Conservation (phyloP, 1,284 basidiomycete genomes). For the Ustilago nuda region DNA sequence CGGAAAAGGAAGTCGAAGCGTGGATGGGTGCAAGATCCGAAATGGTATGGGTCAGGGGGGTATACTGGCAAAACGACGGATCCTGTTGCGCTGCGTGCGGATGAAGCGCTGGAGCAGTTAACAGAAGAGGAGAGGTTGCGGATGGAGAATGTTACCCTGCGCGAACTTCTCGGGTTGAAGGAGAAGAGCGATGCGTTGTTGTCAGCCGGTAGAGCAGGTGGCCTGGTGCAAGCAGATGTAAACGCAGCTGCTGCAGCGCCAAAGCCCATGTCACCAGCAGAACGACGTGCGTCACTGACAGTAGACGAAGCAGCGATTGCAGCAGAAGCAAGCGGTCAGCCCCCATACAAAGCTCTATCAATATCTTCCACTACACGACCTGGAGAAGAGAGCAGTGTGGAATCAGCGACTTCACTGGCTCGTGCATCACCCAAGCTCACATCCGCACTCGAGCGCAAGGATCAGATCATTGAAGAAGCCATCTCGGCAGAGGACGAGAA, state of each 20-base stretch:
- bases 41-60: constrained; percentile 63
- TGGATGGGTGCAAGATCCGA: constrained; percentile 51
- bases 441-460: constrained; percentile 30
- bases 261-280: constrained; percentile 30
- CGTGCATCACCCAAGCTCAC: constrained; percentile 34
- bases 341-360: constrained; percentile 32
- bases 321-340: constrained; percentile 49
- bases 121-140: constrained; percentile 64
- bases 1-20: constrained; percentile 23
- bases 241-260: neutral
- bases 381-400: constrained; percentile 17
- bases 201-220: constrained; percentile 5
- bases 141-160: constrained; percentile 63
- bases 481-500: constrained; percentile 42
- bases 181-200: constrained; percentile 46
- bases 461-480: constrained; percentile 55
- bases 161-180: constrained; percentile 58
- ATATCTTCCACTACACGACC: constrained; percentile 43
- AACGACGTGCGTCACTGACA: constrained; percentile 39
- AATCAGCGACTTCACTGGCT: constrained; percentile 14
- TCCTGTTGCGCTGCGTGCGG: constrained; percentile 46
- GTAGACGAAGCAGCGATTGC: constrained; percentile 50
- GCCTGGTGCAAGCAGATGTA: neutral
- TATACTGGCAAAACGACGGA: constrained; percentile 59
- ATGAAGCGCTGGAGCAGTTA: constrained; percentile 53